Percentiles rank a stretch among this genome's conserved stretches.
phyloP scores from a whole-genome alignment of 495 filamentous ascomycete genomes.

The Aeminium ludgeri region DNA sequence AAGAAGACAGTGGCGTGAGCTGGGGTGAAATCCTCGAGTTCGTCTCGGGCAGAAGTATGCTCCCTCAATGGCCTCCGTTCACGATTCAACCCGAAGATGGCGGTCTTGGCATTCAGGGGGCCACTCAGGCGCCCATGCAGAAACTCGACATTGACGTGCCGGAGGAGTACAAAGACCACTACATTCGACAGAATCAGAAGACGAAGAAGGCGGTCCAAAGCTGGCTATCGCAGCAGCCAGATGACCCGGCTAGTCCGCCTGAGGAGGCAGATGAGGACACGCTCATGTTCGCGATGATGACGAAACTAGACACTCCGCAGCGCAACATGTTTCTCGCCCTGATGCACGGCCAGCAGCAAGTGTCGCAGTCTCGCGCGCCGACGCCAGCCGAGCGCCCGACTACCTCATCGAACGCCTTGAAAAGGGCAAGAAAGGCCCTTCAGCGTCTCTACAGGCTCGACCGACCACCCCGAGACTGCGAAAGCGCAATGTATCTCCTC shows the following conservation, averaged over 20 bases:
- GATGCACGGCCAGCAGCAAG: slow-evolving; percentile 45
- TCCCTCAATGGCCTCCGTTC: slow-evolving; percentile 80
- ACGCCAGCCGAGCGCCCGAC: slow-evolving; percentile 36
- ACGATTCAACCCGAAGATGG: slow-evolving; percentile 37
- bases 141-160: slow-evolving; percentile 84
- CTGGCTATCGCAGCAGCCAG: slow-evolving; percentile 68
- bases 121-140: slow-evolving; percentile 45
- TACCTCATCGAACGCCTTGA: slow-evolving; percentile 47
- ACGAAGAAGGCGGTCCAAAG: slow-evolving; percentile 67
- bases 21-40: slow-evolving; percentile 95
- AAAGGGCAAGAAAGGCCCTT: slow-evolving; percentile 55
- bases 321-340: slow-evolving; percentile 63
- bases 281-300: slow-evolving; percentile 78
- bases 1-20: slow-evolving; percentile 49
- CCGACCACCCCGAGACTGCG: slow-evolving; percentile 57
- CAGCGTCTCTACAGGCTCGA: slow-evolving; percentile 70
- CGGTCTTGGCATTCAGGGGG: slow-evolving; percentile 37
- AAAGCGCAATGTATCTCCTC: slow-evolving; percentile 75
- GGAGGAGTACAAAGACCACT: slow-evolving; percentile 77
- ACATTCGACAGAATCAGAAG: slow-evolving; percentile 71
- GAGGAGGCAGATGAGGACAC: slow-evolving; percentile 86
- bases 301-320: slow-evolving; percentile 60
- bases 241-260: slow-evolving; percentile 51
- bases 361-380: slow-evolving; percentile 36
- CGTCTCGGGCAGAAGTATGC: slow-evolving; percentile 68